Conservation (phyloP, 768 basidiomycete species). For the Russula emetica region DNA sequence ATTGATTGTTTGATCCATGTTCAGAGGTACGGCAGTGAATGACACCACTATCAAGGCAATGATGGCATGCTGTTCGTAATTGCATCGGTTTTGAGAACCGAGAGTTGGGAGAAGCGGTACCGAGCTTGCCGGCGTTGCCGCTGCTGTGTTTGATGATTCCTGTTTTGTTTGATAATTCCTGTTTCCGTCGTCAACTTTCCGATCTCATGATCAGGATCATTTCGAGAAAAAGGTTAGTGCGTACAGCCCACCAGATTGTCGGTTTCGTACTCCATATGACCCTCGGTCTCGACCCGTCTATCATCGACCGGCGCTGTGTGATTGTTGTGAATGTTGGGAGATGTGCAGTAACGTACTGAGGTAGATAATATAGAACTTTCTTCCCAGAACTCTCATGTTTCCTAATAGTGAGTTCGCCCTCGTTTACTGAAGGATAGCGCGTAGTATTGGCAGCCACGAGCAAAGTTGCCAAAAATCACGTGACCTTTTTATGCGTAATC, state of each 20-base stretch:
- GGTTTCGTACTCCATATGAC: not conserved
- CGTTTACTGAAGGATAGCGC: no score
- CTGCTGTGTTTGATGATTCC: no score
- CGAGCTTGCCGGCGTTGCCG: no score
- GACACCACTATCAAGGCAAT: no score
- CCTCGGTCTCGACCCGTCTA: not conserved
- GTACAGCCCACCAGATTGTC: not conserved
- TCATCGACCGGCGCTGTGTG: not conserved
- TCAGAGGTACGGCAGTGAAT: not conserved
- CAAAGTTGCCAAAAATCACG: no score
- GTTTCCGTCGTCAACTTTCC: no score
- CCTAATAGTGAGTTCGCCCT: no score
- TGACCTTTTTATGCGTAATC: no score
- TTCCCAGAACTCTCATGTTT: no score
- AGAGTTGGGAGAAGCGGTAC: not conserved
- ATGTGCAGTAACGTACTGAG: no score
- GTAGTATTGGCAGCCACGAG: no score
- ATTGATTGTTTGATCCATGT: not conserved
- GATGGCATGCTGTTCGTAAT: not conserved
- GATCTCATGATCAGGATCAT: not conserved
- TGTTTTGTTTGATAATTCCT: not conserved
- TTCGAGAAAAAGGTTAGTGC: constrained; percentile 8
- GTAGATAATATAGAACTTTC: no score
- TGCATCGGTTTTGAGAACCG: not conserved
- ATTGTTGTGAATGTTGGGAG: not conserved